Conservation (phyloP, 1,284 basidiomycete species). For the Cryptococcus floricola region DNA sequence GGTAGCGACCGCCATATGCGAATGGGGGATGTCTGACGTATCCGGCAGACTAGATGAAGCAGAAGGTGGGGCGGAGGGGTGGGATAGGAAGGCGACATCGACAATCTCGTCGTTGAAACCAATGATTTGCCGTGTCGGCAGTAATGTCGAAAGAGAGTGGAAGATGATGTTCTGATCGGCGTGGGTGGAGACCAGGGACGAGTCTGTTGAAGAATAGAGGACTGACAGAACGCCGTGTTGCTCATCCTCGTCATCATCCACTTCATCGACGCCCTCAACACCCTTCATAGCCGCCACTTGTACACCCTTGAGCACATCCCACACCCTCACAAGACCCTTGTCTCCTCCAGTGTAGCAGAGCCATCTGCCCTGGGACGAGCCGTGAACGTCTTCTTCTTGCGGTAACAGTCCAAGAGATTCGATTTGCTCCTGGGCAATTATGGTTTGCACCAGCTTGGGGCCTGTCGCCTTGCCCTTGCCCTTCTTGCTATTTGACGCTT, state of each 20-base stretch:
- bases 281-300: conserved; percentile 59
- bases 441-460: conserved; percentile 71
- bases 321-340: conserved; percentile 74
- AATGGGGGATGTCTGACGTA: conserved; percentile 25
- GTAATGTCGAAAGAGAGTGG: conserved; percentile 64
- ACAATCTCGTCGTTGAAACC: conserved; percentile 99
- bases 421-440: conserved; percentile 79
- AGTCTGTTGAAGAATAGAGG: conserved; percentile 59
- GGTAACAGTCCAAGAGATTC: conserved; percentile 69
- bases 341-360: conserved; percentile 84
- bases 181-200: conserved; percentile 79
- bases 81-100: conserved; percentile 69
- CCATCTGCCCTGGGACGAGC: conserved; percentile 46
- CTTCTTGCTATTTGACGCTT: conserved; percentile 34
- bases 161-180: conserved; percentile 96
- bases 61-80: conserved; percentile 30
- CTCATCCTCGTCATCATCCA: conserved; percentile 64
- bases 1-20: conserved; percentile 85
- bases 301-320: conserved; percentile 69
- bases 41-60: not conserved
- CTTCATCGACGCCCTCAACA: conserved; percentile 52
- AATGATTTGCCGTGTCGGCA: conserved; percentile 76
- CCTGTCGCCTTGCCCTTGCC: conserved; percentile 57
- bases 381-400: conserved; percentile 49
- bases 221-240: conserved; percentile 51